Conservation (phyloP, 2,329 filamentous ascomycete species). For the Pestalotiopsis sp. region DNA sequence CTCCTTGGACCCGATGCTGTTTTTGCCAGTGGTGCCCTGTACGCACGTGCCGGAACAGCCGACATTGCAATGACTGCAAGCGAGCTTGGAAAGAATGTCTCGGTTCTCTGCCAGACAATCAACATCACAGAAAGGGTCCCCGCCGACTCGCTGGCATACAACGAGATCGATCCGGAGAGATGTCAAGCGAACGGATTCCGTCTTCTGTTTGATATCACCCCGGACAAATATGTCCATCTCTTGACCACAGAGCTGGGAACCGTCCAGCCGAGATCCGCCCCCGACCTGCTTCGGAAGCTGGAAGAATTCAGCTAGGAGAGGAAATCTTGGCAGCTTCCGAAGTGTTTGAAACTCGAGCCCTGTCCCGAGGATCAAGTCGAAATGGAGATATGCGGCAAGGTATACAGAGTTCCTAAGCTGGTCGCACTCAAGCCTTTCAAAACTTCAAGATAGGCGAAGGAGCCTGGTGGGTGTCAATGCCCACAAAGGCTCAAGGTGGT, state of each 20-base stretch:
- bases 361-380: background rate
- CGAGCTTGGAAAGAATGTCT: constrained; percentile 74
- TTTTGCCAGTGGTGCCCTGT: constrained; percentile 91
- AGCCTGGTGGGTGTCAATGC: background rate
- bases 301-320: constrained; percentile 50
- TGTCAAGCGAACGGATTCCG: constrained; percentile 55
- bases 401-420: background rate
- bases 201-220: constrained; percentile 90
- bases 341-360: background rate
- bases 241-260: constrained; percentile 91
- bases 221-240: constrained; percentile 80
- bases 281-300: constrained; percentile 58
- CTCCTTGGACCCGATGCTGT: constrained; percentile 90
- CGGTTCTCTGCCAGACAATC: constrained; percentile 90
- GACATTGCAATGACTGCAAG: constrained; percentile 83
- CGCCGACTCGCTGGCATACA: constrained; percentile 88
- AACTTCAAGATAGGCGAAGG: background rate
- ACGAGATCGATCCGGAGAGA: constrained; percentile 81
- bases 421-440: constrained; percentile 3
- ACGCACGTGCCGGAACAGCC: constrained; percentile 83
- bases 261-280: constrained; percentile 82
- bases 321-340: constrained; percentile 11
- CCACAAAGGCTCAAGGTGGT: background rate
- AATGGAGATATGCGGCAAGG: constrained; percentile 7
- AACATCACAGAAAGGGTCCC: constrained; percentile 88